Conservation (phyloP, 2,329 filamentous ascomycete species). For the Fusarium gaditjirri region DNA sequence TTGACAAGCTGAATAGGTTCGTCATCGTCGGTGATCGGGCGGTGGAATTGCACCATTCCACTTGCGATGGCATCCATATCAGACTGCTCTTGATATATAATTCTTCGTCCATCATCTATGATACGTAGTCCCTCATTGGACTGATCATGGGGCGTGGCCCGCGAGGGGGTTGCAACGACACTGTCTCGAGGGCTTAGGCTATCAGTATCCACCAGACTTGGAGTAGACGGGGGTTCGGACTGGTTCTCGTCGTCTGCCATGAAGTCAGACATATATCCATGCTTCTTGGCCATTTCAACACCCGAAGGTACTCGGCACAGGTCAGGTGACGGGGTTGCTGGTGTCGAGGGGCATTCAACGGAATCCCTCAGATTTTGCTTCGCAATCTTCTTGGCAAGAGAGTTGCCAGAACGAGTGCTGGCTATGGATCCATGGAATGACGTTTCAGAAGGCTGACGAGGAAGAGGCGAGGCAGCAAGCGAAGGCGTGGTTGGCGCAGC, state of each 20-base stretch:
- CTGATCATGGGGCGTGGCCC: slow-evolving; percentile 36
- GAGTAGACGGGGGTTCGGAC: slow-evolving; percentile 46
- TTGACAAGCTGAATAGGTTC: slow-evolving; percentile 39
- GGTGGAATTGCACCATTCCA: slow-evolving; percentile 40
- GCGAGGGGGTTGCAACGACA: slow-evolving; percentile 42
- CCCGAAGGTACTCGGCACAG: slow-evolving; percentile 41
- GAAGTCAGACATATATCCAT: slow-evolving; percentile 44
- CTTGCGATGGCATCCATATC: slow-evolving; percentile 40
- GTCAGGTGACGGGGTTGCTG: slow-evolving; percentile 26
- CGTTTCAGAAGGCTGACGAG: slow-evolving; percentile 28
- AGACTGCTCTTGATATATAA: slow-evolving; percentile 43
- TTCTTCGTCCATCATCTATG: slow-evolving; percentile 43
- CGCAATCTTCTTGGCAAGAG: slow-evolving; percentile 38
- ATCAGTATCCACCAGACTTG: slow-evolving; percentile 47
- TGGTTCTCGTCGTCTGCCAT: slow-evolving; percentile 45
- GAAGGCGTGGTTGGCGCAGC: slow-evolving; percentile 23
- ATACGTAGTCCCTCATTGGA: slow-evolving; percentile 45
- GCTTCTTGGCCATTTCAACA: slow-evolving; percentile 44
- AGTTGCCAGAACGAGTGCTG: slow-evolving; percentile 40
- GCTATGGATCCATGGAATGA: slow-evolving; percentile 37
- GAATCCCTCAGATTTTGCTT: slow-evolving; percentile 36
- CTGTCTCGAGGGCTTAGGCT: slow-evolving; percentile 46
- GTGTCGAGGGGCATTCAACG: slow-evolving; percentile 29
- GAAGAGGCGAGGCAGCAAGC: slow-evolving; percentile 24
- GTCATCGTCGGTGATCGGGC: slow-evolving; percentile 35